Base-by-base conservation (phyloP, 2,329 filamentous ascomycete genomes). In the Ceratocystis smalleyi region DNA sequence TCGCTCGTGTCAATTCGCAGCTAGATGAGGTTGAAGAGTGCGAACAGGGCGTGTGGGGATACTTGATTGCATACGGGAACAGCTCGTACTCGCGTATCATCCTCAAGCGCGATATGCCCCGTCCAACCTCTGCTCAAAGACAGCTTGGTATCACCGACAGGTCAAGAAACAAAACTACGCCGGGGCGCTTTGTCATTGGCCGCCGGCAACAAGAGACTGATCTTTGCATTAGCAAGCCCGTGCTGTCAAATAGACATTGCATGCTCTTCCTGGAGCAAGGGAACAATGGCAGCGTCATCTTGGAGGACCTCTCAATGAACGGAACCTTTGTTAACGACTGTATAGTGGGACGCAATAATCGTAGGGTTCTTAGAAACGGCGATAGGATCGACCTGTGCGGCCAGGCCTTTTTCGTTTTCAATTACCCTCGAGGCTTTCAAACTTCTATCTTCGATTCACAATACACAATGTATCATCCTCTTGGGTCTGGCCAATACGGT, bases 291-390 rank as follows among this genome's bases (percentile, higher is more conserved):
- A 81, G 78, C 68, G 80, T 83, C 51, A 82, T 97, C 12, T 75
- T 99, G 4, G 91, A 99, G 73, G 94, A 99, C 73, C 77, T 97
- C 22, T 99, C 94, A 5, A 94, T 86, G 72, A 99, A 99, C 72
- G 94, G 94, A 61, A 99, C 95, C 0, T 99, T 91, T 72, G 87
- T 99, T 70, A 97, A 97, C 71, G 91, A 96, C 70, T 87, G 86
- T 17, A 81, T 95, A 35, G 83, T 99, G 27, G 94, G 94, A 27
- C 86, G 92, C 62, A 99, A 99, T 74, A 90, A 96, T 74, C 83
- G 90, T 64, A 84, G 92, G 66, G 90, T 96, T 73, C 79, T 99
- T 32, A 81, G 91, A 69, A 90, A 97, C 70, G 85, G 88, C 45
- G 94, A 99, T 69, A 91, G 97, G 73, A 88, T 99, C 61, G 87